A percentile compares a stretch with the other conserved stretches of the same genome.
Evolutionary conservation across 2,329 filamentous ascomycete species (phyloP).

Genomic region (Verticillium longisporum): DNA sequence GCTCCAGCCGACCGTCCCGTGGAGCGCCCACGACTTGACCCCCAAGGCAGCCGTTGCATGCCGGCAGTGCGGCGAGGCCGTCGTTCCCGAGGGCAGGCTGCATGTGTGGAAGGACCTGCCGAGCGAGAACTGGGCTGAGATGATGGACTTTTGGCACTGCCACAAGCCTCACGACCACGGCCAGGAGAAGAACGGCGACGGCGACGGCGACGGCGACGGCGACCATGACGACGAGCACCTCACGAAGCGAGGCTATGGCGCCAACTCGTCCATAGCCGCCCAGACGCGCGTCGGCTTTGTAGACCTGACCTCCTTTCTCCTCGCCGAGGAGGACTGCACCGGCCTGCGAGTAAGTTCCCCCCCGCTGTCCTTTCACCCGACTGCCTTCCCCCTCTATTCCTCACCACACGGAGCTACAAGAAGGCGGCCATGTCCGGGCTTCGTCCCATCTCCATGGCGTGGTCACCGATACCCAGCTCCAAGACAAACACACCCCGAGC

Average conservation of each 20-base stretch:
- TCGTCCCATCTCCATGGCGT: slow-evolving; percentile 40
- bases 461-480: slow-evolving; percentile 66
- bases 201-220: slow-evolving; percentile 13
- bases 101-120: slow-evolving; percentile 83
- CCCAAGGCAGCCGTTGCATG: slow-evolving; percentile 33
- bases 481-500: slow-evolving; percentile 36
- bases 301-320: slow-evolving; percentile 70
- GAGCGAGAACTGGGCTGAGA: slow-evolving; percentile 96
- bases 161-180: slow-evolving; percentile 73
- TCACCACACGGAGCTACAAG: slow-evolving; percentile 36
- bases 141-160: slow-evolving; percentile 99
- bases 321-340: slow-evolving; percentile 60
- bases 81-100: slow-evolving; percentile 33
- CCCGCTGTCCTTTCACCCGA: not conserved
- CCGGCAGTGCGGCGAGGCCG: slow-evolving; percentile 26
- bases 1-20: slow-evolving; percentile 31
- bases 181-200: not conserved
- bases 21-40: slow-evolving; percentile 46
- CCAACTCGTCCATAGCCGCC: slow-evolving; percentile 66
- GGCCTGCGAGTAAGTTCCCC: slow-evolving; percentile 25
- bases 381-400: slow-evolving; percentile 9
- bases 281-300: slow-evolving; percentile 66
- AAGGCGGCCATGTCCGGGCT: slow-evolving; percentile 52
- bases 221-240: slow-evolving; percentile 34
- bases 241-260: slow-evolving; percentile 72